Evolutionary conservation across 768 basidiomycete species (phyloP), one percentile per base, ranked within the genome.

Genomic region (Suillus sp.): DNA sequence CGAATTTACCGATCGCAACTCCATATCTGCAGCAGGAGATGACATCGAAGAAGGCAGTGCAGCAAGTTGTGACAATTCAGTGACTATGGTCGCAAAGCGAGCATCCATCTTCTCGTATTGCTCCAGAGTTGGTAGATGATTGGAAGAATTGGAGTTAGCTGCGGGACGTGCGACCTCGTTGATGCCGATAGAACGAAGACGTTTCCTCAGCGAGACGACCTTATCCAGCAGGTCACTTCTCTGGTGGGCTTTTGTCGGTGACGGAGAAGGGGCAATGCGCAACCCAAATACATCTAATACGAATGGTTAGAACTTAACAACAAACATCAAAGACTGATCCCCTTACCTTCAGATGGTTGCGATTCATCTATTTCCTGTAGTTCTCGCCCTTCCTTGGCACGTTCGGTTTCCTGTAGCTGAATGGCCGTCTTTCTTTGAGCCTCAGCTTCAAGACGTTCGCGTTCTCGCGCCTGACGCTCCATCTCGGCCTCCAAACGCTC

Each of bases 171-270:
- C 80, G 45, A 79, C 71, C 47, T 84, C 81, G 54, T 84, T 84
- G 65, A 92, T 84, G 60, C 79, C 82, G 64, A 93, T 79, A 10
- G 86, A 83, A 50, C 83, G 83, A 37, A 93, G 76, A 14, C 84
- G 81, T 68, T 82, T 89, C 61, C 89, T 81, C 32, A 91, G 76
- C 1, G 75, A 73, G 55, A 84, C 71, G 48, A 92, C 82, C 35
- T 76, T 80, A 30, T 76, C 71, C 67, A 86, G 81, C 10, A 89
- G 70, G 61, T 83, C 79, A 47, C 72, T 66, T 64, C 80, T 75
- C 67, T 81, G 81, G 59, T 78, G 73, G 10, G 76, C 75, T 67
- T 77, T 78, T 34, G 72, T 70, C 22, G 64, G 68, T 22, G 70
- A 73, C 13, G 72, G 68, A 13, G 75, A 71, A 32, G 81, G 75